phyloP scores from a whole-genome alignment of 164 flowering plant species.

The Sedum album region DNA sequence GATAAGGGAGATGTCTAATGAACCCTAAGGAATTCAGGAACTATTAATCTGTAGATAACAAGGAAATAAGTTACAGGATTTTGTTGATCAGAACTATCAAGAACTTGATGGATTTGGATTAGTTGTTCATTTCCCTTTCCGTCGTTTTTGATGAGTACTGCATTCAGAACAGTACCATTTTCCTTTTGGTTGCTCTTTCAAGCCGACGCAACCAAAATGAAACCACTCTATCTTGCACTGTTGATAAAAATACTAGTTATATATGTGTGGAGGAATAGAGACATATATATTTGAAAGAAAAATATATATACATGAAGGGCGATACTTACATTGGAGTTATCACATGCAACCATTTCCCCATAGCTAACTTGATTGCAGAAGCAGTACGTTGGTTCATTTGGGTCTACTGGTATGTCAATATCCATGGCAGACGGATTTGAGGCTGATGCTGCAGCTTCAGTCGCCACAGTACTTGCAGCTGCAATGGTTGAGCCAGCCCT shows the following conservation, averaged over 20 bases:
- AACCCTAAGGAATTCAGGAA: no score
- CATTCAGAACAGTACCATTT: conserved; percentile 92
- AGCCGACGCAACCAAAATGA: conserved; percentile 90
- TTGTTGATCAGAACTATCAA: not conserved
- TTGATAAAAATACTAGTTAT: not conserved
- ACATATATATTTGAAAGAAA: no score
- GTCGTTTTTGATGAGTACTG: conserved; percentile 16
- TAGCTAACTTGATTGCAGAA: conserved; percentile 94
- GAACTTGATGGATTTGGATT: not conserved
- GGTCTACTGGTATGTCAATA: conserved; percentile 93
- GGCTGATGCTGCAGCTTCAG: conserved; percentile 30
- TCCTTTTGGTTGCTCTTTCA: conserved; percentile 78
- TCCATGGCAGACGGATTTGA: conserved; percentile 62
- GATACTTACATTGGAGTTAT: conserved; percentile 60
- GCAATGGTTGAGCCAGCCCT: conserved; percentile 56
- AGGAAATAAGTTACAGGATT: not conserved
- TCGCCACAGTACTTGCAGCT: conserved; percentile 26
- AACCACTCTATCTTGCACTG: conserved; percentile 99
- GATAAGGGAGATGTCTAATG: no score
- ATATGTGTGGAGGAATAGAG: not conserved
- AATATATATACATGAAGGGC: not conserved
- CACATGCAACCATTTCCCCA: conserved; percentile 99
- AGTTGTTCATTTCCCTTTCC: conserved; percentile 2
- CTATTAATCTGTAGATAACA: not conserved
- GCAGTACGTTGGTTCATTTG: conserved; percentile 96